Evolutionary conservation across 441 rosid genomes (phyloP).

Genomic region (Kokia cookei): DNA sequence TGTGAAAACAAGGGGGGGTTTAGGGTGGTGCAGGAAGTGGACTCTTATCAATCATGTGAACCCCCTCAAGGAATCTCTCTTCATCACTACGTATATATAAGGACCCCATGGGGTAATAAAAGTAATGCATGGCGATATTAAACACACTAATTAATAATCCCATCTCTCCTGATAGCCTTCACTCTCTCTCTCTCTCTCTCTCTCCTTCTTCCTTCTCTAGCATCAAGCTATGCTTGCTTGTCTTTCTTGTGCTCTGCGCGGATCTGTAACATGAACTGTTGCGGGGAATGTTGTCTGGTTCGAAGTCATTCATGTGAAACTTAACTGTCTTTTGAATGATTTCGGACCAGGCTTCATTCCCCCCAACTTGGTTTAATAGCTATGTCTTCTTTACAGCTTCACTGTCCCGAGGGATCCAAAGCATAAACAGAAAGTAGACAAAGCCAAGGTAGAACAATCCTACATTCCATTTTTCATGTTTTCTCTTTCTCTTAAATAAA

Average conservation of each 20-base stretch:
- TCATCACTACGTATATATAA: constrained; percentile 19
- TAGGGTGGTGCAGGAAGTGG: constrained; percentile 37
- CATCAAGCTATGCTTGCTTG: not conserved
- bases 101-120: constrained; percentile 10
- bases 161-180: not conserved
- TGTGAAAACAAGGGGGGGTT: constrained; percentile 25
- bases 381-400: not conserved
- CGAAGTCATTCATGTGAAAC: constrained; percentile 37
- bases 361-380: constrained; percentile 33
- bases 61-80: constrained; percentile 2
- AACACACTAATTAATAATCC: not conserved
- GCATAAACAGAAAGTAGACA: too few relatives aligned
- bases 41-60: constrained; percentile 26
- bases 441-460: not conserved
- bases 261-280: constrained; percentile 16
- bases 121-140: constrained; percentile 26
- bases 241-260: not conserved
- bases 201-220: not conserved
- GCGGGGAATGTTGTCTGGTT: constrained; percentile 64
- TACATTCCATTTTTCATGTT: not conserved
- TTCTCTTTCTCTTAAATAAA: not conserved
- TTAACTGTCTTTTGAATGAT: constrained; percentile 20
- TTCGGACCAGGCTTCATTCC: constrained; percentile 81
- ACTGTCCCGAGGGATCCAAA: not conserved
- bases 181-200: not conserved